Percentiles rank a stretch among this genome's conserved stretches.
Evolutionary conservation across 768 basidiomycete genomes (phyloP).

Genomic region (Amanita thiersii): DNA sequence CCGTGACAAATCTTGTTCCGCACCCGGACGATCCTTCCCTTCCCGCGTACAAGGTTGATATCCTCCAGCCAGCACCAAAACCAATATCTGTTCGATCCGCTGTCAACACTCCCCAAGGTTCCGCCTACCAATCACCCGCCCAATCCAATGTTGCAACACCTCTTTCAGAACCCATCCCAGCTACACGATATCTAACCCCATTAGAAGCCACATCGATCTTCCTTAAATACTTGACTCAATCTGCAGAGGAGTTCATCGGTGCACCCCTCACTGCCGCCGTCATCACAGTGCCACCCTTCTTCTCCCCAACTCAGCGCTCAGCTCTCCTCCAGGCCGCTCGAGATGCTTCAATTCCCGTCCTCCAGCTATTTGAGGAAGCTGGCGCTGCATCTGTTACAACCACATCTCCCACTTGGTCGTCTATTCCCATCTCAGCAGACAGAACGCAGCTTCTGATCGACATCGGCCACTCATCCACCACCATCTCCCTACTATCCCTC

Average conservation of each 20-base stretch:
- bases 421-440: conserved; percentile 38
- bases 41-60: conserved; percentile 78
- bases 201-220: conserved; percentile 82
- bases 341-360: conserved; percentile 74
- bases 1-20: conserved; percentile 17
- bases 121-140: conserved; percentile 39
- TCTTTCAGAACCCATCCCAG: conserved; percentile 59
- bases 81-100: conserved; percentile 44
- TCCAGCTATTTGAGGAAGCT: conserved; percentile 84
- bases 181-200: conserved; percentile 68
- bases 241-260: conserved; percentile 88
- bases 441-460: conserved; percentile 78
- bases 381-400: conserved; percentile 66
- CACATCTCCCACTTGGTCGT: conserved; percentile 34
- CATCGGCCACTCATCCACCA: conserved; percentile 67
- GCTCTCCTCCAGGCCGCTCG: conserved; percentile 70
- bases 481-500: conserved; percentile 62
- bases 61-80: conserved; percentile 71
- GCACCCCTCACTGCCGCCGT: conserved; percentile 74
- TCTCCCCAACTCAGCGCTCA: conserved; percentile 55
- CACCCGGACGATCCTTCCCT: conserved; percentile 64
- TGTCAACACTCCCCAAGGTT: conserved; percentile 39
- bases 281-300: conserved; percentile 73
- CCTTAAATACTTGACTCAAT: conserved; percentile 74
- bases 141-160: conserved; percentile 66